A percentile compares a stretch with the other conserved stretches of the same genome.
Evolutionary conservation across 768 basidiomycete species (phyloP).

Genomic region (Cantharellus anzutake): DNA sequence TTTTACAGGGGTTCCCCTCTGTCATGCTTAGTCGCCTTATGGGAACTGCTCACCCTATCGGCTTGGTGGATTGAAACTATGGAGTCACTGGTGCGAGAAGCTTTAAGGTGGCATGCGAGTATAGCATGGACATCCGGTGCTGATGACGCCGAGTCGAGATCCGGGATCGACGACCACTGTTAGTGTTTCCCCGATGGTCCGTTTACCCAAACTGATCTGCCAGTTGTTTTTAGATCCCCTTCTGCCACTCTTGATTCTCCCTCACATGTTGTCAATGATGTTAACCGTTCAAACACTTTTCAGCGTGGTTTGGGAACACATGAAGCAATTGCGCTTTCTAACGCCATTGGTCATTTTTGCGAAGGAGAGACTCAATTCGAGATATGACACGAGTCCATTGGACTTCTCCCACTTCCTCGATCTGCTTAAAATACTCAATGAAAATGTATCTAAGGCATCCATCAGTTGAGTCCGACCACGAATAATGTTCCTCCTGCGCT

Average conservation of each 20-base stretch:
- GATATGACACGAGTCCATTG: not conserved
- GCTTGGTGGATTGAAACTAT: not conserved
- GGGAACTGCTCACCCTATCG: slow-evolving; percentile 1
- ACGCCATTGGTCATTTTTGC: not conserved
- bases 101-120: not conserved
- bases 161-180: not conserved
- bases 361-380: not conserved
- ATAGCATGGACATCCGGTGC: not conserved
- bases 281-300: not conserved
- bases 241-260: not conserved
- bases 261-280: not conserved
- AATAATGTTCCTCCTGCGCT: no score
- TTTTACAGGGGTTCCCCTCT: not conserved
- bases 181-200: not conserved
- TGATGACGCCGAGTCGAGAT: not conserved
- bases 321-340: not conserved
- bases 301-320: not conserved
- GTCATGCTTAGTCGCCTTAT: not conserved
- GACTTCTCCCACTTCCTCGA: not conserved
- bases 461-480: no score
- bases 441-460: not conserved
- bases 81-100: not conserved
- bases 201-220: not conserved
- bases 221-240: not conserved
- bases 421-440: not conserved